Conservation (phyloP, 352 stramenopile genomes). For the Globisporangium nodosum region DNA sequence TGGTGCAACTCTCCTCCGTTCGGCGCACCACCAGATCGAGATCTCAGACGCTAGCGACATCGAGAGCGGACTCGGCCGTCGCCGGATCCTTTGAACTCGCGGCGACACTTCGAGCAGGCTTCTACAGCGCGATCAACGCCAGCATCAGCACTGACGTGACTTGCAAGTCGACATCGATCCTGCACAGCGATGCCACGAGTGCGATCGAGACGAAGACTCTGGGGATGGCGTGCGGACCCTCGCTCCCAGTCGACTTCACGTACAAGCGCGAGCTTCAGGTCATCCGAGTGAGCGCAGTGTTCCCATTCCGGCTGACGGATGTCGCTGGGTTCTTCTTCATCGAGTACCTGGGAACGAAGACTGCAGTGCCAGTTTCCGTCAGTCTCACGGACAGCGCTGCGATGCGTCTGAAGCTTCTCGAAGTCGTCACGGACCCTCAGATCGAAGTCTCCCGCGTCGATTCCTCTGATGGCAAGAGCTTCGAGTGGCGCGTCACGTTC, state of each 20-base stretch:
- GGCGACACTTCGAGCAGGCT: not conserved
- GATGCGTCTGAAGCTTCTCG: slow-evolving; percentile 11
- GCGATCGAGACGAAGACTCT: slow-evolving; percentile 4
- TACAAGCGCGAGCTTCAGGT: slow-evolving; percentile 8
- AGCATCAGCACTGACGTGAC: not conserved
- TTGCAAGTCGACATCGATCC: slow-evolving; percentile 5
- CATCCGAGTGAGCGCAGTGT: slow-evolving; percentile 7
- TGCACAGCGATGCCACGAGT: not conserved
- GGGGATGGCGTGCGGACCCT: slow-evolving; percentile 5
- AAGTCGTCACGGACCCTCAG: slow-evolving; percentile 7
- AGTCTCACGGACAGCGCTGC: slow-evolving; percentile 1
- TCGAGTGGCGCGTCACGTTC: slow-evolving; percentile 20
- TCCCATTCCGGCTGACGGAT: slow-evolving; percentile 3
- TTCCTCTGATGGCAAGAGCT: slow-evolving; percentile 3
- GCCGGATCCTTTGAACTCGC: slow-evolving; percentile 5
- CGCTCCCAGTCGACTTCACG: not conserved
- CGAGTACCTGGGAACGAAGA: not conserved
- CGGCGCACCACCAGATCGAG: not conserved
- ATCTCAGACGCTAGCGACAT: slow-evolving; percentile 8
- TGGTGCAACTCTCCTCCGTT: slow-evolving; percentile 3
- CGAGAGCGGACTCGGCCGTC: slow-evolving; percentile 3
- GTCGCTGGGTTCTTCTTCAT: slow-evolving; percentile 6
- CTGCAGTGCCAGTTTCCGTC: not conserved
- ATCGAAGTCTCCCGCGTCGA: slow-evolving; percentile 13
- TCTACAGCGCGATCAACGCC: slow-evolving; percentile 7